Evolutionary conservation across 2,329 filamentous ascomycete species (phyloP), one percentile per base, ranked within the genome.

Genomic region (Blastomyces emzantsi): DNA sequence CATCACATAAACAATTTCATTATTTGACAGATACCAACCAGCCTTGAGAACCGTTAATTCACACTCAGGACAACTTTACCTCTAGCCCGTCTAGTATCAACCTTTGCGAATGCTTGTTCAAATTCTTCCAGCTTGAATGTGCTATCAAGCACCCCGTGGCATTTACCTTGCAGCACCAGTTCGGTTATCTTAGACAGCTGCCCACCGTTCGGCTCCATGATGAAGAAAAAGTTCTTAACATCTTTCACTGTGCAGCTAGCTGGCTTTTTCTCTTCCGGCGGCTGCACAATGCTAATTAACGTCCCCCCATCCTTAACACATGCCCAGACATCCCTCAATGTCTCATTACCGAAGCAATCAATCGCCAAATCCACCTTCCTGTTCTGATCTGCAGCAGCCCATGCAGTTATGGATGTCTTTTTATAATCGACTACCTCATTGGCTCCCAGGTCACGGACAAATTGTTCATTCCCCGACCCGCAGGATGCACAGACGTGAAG

Each of bases 311-410:
- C 71, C 63, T 74, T 76, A 1, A 77, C 72, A 60, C 68, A 69
- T 66, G 72, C 77, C 79, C 78, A 81, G 0, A 76, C 74, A 68
- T 79, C 77, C n/a, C 69, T 69, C 9, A 80, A 68, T 2, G 75
- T 72, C 63, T 71, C 70, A 13, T 77, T 73, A 8, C 80, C 80
- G 47, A 78, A 71, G 59, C 73, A 77, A 68, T 81, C 79, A 62
- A 81, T 64, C 15, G 80, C 75, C 5, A 81, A 61, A 67, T 81
- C 79, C 30, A 79, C 76, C 62, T 73, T 72, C 6, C 68, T 68
- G 41, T 63, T 56, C 7, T 71, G 67, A 54, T 69, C 66, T 43
- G 67, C 61, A 8, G 70, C 70, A 15, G 70, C 70, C 77, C 76
- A 81, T 1, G 67, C 62, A 30, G 62, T 65, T 55, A 67, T 54